Conservation (phyloP, 495 filamentous ascomycete species). For the Diplogelasinospora grovesii region DNA sequence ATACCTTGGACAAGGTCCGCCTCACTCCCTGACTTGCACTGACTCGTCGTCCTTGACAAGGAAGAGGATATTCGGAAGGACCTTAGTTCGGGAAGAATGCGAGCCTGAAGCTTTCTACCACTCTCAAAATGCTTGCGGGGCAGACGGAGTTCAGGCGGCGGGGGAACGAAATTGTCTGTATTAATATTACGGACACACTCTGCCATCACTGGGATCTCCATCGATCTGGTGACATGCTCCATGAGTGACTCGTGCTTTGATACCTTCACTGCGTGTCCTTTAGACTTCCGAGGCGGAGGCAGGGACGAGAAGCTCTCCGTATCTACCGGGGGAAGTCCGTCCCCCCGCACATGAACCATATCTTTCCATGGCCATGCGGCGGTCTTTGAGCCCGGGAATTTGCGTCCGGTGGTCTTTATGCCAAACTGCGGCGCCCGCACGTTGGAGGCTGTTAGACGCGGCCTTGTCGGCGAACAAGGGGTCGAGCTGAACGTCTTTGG, state of each 20-base stretch:
- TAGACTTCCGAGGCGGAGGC: conserved; percentile 39
- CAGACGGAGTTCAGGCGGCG: conserved; percentile 38
- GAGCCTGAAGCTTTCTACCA: conserved; percentile 38
- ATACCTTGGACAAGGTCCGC: no score
- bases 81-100: conserved; percentile 29
- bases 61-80: conserved; percentile 6
- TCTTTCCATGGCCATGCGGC: conserved; percentile 66
- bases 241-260: conserved; percentile 39
- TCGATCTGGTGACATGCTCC: conserved; percentile 17
- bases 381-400: conserved; percentile 53
- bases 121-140: conserved; percentile 44
- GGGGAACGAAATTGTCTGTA: conserved; percentile 31
- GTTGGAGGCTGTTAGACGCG: conserved; percentile 9
- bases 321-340: conserved; percentile 8
- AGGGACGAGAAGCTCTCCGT: background rate
- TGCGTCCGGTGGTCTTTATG: conserved; percentile 32
- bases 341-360: conserved; percentile 52
- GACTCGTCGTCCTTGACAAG: conserved; percentile 8
- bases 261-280: conserved; percentile 41
- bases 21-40: conserved; percentile 9
- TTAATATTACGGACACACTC: conserved; percentile 25
- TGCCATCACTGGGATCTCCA: conserved; percentile 24
- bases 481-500: conserved; percentile 29
- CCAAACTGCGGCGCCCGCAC: conserved; percentile 25
- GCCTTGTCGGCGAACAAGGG: conserved; percentile 27